phyloP scores from a whole-genome alignment of 1,284 basidiomycete genomes.

The Phylloboletellus chloephorus region DNA sequence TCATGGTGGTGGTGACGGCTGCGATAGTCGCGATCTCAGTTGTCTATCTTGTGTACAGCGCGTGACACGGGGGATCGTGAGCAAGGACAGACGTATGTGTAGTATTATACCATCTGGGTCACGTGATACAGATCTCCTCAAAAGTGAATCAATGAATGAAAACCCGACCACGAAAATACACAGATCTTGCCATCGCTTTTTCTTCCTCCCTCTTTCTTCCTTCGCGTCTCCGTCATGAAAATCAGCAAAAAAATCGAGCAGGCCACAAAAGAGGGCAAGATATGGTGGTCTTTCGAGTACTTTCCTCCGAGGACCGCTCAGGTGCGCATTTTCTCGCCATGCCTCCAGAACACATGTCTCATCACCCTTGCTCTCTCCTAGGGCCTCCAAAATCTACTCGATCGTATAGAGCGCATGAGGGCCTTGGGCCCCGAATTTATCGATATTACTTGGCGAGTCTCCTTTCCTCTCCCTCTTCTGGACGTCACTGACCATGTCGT shows the following conservation, averaged over 20 bases:
- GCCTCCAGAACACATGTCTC: background rate
- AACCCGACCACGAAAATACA: conserved; percentile 25
- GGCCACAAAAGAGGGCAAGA: conserved; percentile 73
- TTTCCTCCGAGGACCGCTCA: conserved; percentile 94
- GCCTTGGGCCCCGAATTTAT: conserved; percentile 95
- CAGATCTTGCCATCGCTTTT: conserved; percentile 9
- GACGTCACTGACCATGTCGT: conserved; percentile 7
- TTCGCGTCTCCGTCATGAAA: conserved; percentile 55
- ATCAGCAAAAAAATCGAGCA: conserved; percentile 86
- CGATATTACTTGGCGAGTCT: conserved; percentile 88
- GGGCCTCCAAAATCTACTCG: conserved; percentile 91
- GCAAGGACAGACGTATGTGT: background rate
- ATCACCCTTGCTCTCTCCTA: conserved; percentile 29
- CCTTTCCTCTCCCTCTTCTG: conserved; percentile 1
- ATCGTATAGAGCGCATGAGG: conserved; percentile 98
- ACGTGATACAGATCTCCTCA: conserved; percentile 16
- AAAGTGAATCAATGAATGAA: conserved; percentile 9
- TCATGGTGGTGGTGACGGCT: conserved; percentile 45
- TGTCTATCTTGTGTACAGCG: conserved; percentile 36
- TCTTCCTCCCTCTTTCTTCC: conserved; percentile 14
- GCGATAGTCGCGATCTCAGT: conserved; percentile 51
- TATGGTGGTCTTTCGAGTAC: conserved; percentile 97
- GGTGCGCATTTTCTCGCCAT: conserved; percentile 40
- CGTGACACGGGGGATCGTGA: conserved; percentile 6
- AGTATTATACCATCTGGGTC: conserved; percentile 6